Evolutionary conservation across 305 asterid genomes (phyloP), one percentile per base, ranked within the genome.

Genomic region (Withania somnifera): DNA sequence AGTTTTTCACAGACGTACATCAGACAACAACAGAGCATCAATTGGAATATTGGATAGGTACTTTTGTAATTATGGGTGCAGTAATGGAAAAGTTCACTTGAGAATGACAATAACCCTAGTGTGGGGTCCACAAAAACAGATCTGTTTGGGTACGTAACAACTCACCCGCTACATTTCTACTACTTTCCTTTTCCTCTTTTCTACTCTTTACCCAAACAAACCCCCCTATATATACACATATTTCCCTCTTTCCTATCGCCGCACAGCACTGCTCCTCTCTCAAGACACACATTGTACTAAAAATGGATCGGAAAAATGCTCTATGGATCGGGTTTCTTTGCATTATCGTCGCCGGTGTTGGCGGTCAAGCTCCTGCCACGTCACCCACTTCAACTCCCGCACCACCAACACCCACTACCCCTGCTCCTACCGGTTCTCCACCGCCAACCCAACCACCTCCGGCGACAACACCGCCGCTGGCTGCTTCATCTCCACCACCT

Each of bases 261-360:
- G 28, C 28, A 42, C 4, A 71, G 3, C 7, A 1, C 22, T 1
- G 11, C 20, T 68, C n/a, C 34, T 69, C 36, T 69, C 78, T 36
- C 40, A 6, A 34, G 6, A 38, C 6, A 7, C 10, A 38, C 45
- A 38, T 38, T 38, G 34, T 40, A 20, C 19, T 3, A 58, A 93
- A 42, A 7, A 73, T 93, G 97, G 92, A 88, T 85, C 79, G 26
- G 20, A 84, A 40, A 28, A 76, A 60, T 1, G 82, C 69, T 13
- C 11, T 86, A 22, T 57, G 84, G 66, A 28, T 83, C 5, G 94
- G 90, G 5, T 52, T 89, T 66, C 80, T 93, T 86, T 91, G 92
- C 93, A 63, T 92, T 66, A 66, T 77, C 83, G 73, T 84, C 77
- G 91, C 92, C 82, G 90, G 86, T 45, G 96, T 89, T 79, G 71